Evolutionary conservation across 306 rosid species (phyloP).

Genomic region (Acacia acuminata): DNA sequence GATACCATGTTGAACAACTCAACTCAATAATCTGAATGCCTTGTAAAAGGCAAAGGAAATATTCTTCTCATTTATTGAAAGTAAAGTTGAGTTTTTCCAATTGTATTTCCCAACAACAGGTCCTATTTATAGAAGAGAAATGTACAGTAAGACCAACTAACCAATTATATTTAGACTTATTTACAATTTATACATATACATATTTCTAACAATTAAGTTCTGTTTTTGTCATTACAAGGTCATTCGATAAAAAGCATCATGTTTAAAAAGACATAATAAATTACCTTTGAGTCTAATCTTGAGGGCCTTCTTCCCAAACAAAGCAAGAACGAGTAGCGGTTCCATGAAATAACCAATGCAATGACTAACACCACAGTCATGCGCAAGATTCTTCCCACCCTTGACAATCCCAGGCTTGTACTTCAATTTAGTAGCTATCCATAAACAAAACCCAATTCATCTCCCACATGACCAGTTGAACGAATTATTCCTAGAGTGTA

Average conservation of each 20-base stretch:
- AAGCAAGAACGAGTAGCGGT: constrained; percentile 57
- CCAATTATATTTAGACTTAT: too few relatives aligned
- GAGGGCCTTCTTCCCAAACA: constrained; percentile 71
- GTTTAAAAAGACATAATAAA: not conserved
- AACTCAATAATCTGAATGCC: too few relatives aligned
- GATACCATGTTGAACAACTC: too few relatives aligned
- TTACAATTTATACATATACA: too few relatives aligned
- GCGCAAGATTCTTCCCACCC: constrained; percentile 69
- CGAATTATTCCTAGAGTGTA: not conserved
- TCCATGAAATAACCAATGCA: constrained; percentile 81
- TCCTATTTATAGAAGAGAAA: too few relatives aligned
- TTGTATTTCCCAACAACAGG: too few relatives aligned
- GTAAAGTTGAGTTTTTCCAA: too few relatives aligned
- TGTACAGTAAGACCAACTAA: too few relatives aligned
- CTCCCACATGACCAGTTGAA: not conserved
- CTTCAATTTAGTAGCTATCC: constrained; percentile 71
- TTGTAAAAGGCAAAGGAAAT: too few relatives aligned
- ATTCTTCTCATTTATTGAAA: too few relatives aligned
- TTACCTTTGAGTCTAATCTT: constrained; percentile 76
- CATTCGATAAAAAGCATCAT: not conserved
- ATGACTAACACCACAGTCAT: constrained; percentile 74
- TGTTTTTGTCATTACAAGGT: not conserved
- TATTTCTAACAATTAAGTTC: too few relatives aligned
- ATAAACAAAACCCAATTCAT: not conserved
- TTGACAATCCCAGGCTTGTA: constrained; percentile 79